Evolutionary conservation across 2,329 filamentous ascomycete genomes (phyloP).

Genomic region (Botrytis squamosa): DNA sequence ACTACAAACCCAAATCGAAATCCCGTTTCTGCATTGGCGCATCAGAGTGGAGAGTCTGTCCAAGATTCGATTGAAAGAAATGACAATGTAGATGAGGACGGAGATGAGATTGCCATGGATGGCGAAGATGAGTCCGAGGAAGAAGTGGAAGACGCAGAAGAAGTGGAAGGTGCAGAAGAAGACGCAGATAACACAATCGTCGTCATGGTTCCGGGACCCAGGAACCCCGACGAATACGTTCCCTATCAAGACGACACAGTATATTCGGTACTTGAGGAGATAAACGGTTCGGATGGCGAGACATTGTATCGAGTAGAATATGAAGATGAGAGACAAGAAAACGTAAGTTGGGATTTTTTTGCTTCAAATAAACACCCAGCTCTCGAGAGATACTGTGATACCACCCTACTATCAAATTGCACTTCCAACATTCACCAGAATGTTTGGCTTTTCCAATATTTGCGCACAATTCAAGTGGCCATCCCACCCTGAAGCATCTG

Average conservation of each 20-base stretch:
- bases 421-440: neutral
- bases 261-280: slow-evolving; percentile 34
- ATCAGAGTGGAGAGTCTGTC: slow-evolving; percentile 30
- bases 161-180: neutral
- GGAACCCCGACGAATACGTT: slow-evolving; percentile 36
- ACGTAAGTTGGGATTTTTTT: slow-evolving; percentile 33
- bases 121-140: neutral
- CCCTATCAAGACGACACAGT: slow-evolving; percentile 36
- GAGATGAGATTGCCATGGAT: neutral
- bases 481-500: neutral
- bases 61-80: slow-evolving; percentile 19
- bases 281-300: slow-evolving; percentile 26
- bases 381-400: neutral
- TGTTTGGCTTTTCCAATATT: neutral
- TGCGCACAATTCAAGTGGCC: neutral
- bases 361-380: neutral
- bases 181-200: slow-evolving; percentile 24
- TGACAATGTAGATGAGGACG: neutral
- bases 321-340: slow-evolving; percentile 37
- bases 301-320: slow-evolving; percentile 37
- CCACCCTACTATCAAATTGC: neutral
- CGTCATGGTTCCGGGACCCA: slow-evolving; percentile 33
- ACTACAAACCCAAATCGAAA: slow-evolving; percentile 23
- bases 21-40: slow-evolving; percentile 30
- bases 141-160: neutral